These are phyloP conservation scores for Cercophora newfieldiana DNA, from an alignment of 495 filamentous ascomycete genomes.

Conservation along the genomic window DNA sequence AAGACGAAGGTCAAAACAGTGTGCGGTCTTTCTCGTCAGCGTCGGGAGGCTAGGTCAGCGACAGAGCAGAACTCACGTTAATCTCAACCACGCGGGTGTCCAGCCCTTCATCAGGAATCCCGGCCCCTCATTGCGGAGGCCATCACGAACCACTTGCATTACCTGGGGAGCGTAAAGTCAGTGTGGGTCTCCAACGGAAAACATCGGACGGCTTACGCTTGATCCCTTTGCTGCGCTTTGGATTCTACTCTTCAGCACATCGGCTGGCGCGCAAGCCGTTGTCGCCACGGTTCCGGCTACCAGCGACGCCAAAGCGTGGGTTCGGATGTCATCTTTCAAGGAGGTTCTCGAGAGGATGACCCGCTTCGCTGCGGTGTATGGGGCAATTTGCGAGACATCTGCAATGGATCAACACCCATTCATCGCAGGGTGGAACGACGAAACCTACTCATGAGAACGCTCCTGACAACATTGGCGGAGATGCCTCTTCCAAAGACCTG, in stretches of 20 bases:
- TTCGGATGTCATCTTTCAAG: conserved; percentile 36
- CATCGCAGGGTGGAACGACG: background rate
- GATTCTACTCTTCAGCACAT: conserved; percentile 43
- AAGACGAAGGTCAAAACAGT: conserved; percentile 44
- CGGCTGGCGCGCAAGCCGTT: conserved; percentile 41
- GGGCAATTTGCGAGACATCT: conserved; percentile 43
- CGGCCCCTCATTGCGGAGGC: conserved; percentile 35
- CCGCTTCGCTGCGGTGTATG: conserved; percentile 38
- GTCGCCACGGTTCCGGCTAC: conserved; percentile 42
- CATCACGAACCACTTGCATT: conserved; percentile 29
- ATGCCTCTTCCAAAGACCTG: conserved; percentile 37
- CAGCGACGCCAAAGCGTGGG: conserved; percentile 38
- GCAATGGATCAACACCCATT: background rate
- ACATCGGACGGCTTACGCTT: conserved; percentile 12
- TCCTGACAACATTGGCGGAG: conserved; percentile 40
- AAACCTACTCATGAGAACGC: conserved; percentile 41
- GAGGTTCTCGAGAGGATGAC: conserved; percentile 28
- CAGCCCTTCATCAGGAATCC: conserved; percentile 45
- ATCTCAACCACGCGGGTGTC: conserved; percentile 43
- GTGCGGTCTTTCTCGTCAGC: conserved; percentile 33
- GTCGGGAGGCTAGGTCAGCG: background rate
- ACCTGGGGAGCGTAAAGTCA: conserved; percentile 20
- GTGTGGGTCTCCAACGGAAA: background rate
- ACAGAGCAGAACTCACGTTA: conserved; percentile 30
- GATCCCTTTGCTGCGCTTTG: conserved; percentile 33